Evolutionary conservation across 176 grass and related monocot genomes (phyloP).

Genomic region (Hordeum vulgare): MorexV3_pseudomolecules_assembly NC_058524.1:89195248-89195747

Average conservation of each 20-base stretch:
- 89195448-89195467: constrained; percentile 89
- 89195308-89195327: constrained; percentile 45
- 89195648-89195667: constrained; percentile 80
- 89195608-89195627: constrained; percentile 25
- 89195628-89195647: constrained; percentile 98
- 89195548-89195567: not conserved
- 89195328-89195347: constrained; percentile 88
- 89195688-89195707: constrained; percentile 96
- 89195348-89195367: constrained; percentile 92
- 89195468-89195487: constrained; percentile 72
- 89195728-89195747: constrained; percentile 9
- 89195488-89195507: constrained; percentile 94
- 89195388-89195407: constrained; percentile 88
- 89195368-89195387: constrained; percentile 94
- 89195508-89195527: constrained; percentile 34
- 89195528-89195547: constrained; percentile 13
- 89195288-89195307: not conserved
- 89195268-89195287: not conserved
- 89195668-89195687: constrained; percentile 92
- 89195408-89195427: constrained; percentile 91
- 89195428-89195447: constrained; percentile 98
- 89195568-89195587: not conserved
- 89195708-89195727: constrained; percentile 78
- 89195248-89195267: not conserved
- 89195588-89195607: not conserved